Conservation (phyloP, 169 alveolate species). For the Miamiensis avidus region DNA sequence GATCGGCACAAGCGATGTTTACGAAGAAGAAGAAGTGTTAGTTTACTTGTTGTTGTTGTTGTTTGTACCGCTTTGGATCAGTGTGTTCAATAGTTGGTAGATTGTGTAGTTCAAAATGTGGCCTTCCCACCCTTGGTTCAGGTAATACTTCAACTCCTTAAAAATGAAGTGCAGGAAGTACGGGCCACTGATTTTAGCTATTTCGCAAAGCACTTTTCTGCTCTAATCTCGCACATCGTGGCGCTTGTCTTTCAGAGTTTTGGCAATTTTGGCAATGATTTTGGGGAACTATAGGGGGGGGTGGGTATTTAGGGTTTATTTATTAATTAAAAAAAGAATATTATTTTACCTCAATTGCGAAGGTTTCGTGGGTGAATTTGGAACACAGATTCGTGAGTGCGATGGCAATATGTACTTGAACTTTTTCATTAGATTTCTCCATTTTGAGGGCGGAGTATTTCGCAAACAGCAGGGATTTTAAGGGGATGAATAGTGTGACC, state of each 20-base stretch:
- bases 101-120: slow-evolving; percentile 19
- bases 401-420: neutral
- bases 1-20: too few species aligned
- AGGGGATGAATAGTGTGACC: neutral
- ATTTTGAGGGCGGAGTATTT: neutral
- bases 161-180: slow-evolving; percentile 20
- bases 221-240: slow-evolving; percentile 12
- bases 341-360: slow-evolving; percentile 2
- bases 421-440: neutral
- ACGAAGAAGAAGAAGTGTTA: too few species aligned
- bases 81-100: neutral
- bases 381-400: neutral
- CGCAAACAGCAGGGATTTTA: neutral
- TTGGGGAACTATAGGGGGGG: slow-evolving; percentile 2
- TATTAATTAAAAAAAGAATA: too few species aligned
- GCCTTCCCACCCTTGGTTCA: slow-evolving; percentile 22
- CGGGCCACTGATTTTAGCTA: slow-evolving; percentile 17
- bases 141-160: slow-evolving; percentile 17
- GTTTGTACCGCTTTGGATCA: neutral
- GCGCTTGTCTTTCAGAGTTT: slow-evolving; percentile 4
- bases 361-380: neutral
- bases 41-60: too few species aligned
- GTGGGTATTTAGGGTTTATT: too few species aligned
- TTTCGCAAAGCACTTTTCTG: slow-evolving; percentile 10
- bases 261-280: slow-evolving; percentile 2